Base-by-base conservation (phyloP, 306 rosid species). In the Malus asiatica region DNA sequence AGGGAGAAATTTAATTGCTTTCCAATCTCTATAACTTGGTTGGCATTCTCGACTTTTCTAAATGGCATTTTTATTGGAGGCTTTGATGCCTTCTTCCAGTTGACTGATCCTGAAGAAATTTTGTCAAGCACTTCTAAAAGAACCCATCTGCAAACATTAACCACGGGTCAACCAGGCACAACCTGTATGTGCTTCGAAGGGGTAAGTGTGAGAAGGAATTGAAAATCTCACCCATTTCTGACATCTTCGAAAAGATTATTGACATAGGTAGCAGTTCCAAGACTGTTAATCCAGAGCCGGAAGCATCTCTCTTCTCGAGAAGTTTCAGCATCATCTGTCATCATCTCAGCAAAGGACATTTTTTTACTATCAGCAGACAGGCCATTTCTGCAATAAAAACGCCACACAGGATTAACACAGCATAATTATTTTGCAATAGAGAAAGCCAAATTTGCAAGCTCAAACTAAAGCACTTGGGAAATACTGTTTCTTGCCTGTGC, bases 41-140 rank as follows among this genome's bases (percentile, higher is more conserved):
- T 96, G 88, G 97, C 90, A 75, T 96, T 96, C 96, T 96, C 99
- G 59, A 96, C 96, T 85, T 96, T 96, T 78, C 98, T 90, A 77
- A 96, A 96, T 32, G 99, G 99, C 98, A 96, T 92, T 93, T 90
- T 86, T 82, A 96, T 90, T 62, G 99, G 99, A 81, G 99, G 99
- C 87, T 96, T 96, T 70, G 99, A 76, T 12, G 99, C 98, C 86
- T 79, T 89, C 84, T 96, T 96, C 99, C 99, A 96, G 83, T 88
- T 88, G 79, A 96, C 99, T 60, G 97, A 88, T 85, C 90, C 96
- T 19, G 92, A 83, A 45, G 86, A 84, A 84, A 89, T 88, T 88
- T 92, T 96, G 83, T 96, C 99, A 86, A 96, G 99, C 83, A 89
- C 93, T 89, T 96, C 99, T 82, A 96, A 82, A 59, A 96, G 93